phyloP scores from a whole-genome alignment of 2,329 filamentous ascomycete species.

The Sporothrix humicola region DNA sequence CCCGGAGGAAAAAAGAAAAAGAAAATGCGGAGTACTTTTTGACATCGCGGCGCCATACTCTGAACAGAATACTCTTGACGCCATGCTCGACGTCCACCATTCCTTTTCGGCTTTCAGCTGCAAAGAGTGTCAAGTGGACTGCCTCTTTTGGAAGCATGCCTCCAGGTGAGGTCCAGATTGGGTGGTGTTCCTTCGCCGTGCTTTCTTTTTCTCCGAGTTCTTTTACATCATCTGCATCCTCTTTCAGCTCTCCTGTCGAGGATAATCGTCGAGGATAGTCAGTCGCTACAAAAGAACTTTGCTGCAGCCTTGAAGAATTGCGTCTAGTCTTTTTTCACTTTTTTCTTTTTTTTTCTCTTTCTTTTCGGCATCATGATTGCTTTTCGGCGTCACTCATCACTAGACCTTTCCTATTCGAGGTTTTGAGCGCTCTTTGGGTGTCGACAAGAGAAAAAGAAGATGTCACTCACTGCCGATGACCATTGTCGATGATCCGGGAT shows the following conservation, averaged over 20 bases:
- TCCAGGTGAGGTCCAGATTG: neutral
- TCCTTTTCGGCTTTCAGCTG: conserved; percentile 8
- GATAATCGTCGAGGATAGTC: no score
- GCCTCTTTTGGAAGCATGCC: conserved; percentile 6
- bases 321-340: neutral
- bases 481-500: no score
- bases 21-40: neutral
- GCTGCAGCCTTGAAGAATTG: neutral
- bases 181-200: neutral
- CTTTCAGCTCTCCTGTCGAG: neutral
- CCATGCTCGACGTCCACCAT: neutral
- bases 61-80: no score
- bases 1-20: neutral
- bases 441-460: no score
- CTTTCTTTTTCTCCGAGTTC: neutral
- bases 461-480: no score
- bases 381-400: neutral
- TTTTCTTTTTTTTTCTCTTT: neutral
- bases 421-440: no score
- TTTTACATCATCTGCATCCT: neutral
- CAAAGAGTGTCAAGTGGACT: neutral
- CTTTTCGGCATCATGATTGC: neutral
- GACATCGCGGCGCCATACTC: neutral
- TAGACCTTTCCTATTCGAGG: no score
- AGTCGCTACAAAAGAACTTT: neutral